phyloP scores from a whole-genome alignment of 2,329 filamentous ascomycete species.

The Aspergillaceae sp. region DNA sequence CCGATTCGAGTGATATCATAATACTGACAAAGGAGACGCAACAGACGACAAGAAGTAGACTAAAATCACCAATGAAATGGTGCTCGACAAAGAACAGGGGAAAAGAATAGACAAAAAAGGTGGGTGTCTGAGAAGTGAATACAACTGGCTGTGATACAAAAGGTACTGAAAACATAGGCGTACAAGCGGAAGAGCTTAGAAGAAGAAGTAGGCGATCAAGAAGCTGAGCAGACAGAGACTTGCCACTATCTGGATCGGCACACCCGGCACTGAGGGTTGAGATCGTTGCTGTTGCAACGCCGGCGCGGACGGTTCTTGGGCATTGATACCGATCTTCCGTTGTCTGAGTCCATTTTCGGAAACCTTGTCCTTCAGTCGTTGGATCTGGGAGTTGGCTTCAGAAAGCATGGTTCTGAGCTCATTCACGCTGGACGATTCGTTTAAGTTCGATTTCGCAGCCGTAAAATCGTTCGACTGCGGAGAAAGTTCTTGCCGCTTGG shows the following conservation, averaged over 20 bases:
- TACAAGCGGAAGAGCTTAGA: constrained; percentile 47
- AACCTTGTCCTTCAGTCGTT: constrained; percentile 55
- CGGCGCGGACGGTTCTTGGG: constrained; percentile 42
- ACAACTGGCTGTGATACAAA: constrained; percentile 15
- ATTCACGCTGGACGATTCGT: constrained; percentile 43
- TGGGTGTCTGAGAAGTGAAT: constrained; percentile 19
- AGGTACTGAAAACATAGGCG: constrained; percentile 7
- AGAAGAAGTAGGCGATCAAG: constrained; percentile 91
- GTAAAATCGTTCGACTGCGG: constrained; percentile 29
- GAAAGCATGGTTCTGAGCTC: constrained; percentile 65
- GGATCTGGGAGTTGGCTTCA: constrained; percentile 66
- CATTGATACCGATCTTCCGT: constrained; percentile 57
- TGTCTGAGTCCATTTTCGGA: constrained; percentile 66
- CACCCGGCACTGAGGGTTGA: constrained; percentile 56
- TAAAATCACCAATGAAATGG: not conserved
- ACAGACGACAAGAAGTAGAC: constrained; percentile 1
- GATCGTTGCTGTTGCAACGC: constrained; percentile 49
- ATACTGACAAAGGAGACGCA: constrained; percentile 8
- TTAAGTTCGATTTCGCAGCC: constrained; percentile 41
- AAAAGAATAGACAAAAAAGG: constrained; percentile 11
- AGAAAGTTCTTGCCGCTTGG: constrained; percentile 32
- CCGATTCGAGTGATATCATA: constrained; percentile 11
- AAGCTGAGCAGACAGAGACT: constrained; percentile 82
- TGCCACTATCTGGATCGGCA: constrained; percentile 78
- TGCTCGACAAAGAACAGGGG: no score